phyloP scores from a whole-genome alignment of 1,284 basidiomycete genomes.

The Ceratobasidium sp. region DNA sequence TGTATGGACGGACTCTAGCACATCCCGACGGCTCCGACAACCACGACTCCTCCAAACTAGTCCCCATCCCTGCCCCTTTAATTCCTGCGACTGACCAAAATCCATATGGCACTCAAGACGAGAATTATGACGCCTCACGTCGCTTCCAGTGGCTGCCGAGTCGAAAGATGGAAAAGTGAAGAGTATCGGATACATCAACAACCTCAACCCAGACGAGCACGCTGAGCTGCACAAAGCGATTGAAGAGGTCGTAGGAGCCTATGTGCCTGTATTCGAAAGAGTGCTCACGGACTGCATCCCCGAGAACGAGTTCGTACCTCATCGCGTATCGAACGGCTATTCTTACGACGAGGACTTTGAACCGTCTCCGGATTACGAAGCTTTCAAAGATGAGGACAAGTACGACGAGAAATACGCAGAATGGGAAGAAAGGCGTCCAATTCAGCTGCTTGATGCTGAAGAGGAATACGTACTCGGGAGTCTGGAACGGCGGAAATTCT shows the following conservation, averaged over 20 bases:
- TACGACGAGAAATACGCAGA: slow-evolving; percentile 35
- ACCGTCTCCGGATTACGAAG: background rate
- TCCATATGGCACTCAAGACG: background rate
- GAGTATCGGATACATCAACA: slow-evolving; percentile 56
- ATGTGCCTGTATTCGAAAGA: slow-evolving; percentile 55
- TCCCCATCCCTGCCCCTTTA: background rate
- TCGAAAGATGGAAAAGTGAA: slow-evolving; percentile 49
- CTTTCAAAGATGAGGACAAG: slow-evolving; percentile 8
- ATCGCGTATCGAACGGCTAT: background rate
- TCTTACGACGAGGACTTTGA: background rate
- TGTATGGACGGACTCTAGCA: slow-evolving; percentile 55
- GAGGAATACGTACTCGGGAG: slow-evolving; percentile 47
- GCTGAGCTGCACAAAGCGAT: slow-evolving; percentile 50
- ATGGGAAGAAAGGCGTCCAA: slow-evolving; percentile 23
- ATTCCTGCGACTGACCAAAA: background rate
- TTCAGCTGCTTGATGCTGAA: slow-evolving; percentile 49
- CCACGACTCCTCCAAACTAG: background rate
- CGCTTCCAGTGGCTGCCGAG: slow-evolving; percentile 60
- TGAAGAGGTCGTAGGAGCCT: slow-evolving; percentile 50
- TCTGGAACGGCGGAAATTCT: slow-evolving; percentile 49
- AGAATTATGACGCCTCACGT: slow-evolving; percentile 44
- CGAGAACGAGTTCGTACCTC: background rate
- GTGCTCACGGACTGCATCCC: slow-evolving; percentile 52
- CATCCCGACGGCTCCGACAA: slow-evolving; percentile 24
- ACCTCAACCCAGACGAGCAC: slow-evolving; percentile 53